Base-by-base conservation (phyloP, 164 flowering plant species). In the Magnolia changhungtana region DNA sequence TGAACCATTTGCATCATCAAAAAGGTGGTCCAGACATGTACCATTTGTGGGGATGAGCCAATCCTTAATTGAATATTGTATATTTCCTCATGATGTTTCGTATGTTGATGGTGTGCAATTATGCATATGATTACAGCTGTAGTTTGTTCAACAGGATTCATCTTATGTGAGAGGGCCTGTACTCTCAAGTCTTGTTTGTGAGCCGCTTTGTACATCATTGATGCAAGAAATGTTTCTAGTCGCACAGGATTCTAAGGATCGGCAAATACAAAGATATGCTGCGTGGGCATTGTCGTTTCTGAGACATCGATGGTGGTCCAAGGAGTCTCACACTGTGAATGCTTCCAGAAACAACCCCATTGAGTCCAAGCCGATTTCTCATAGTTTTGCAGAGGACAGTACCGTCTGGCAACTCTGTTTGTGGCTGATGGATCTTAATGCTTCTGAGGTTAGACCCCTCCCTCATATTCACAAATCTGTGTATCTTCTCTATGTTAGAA, bases 261-360 rank as follows among this genome's bases (percentile, higher is more conserved):
- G 67, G 69, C 91, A 88, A 77, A 79, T 88, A 75, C 92, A 86
- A 85, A 89, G 85, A n/a, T 82, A 87, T 90, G 97, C 98, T 8
- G 88, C 99, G 70, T 96, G 99, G 98, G 91, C 98, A 76, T 63
- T 92, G 76, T 89, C 97, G 63, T 89, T 94, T 83, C 97, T 96
- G 75, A 83, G 91, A 78, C 78, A 90, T 80, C 82, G 70, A 69
- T 73, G 89, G 77, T 85, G 87, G 85, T 86, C 88, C 50, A 81
- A 85, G 77, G 88, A 90, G 72, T 65, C 69, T 76, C 77, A 59
- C 21, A 77, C 75, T 70, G 61, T 74, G 37, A 78, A 73, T 78
- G 50, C 64, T 74, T 64, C 24, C 31, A 75, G 78, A 37, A 72
- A 72, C 75, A 81, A 85, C 64, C 63, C 52, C 4, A 63, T 65